A percentile compares a stretch with the other conserved stretches of the same genome.
These are phyloP conservation scores for Musa troglodytarum DNA, from an alignment of 176 grass and related monocot species.

Conservation along the genomic window DNA sequence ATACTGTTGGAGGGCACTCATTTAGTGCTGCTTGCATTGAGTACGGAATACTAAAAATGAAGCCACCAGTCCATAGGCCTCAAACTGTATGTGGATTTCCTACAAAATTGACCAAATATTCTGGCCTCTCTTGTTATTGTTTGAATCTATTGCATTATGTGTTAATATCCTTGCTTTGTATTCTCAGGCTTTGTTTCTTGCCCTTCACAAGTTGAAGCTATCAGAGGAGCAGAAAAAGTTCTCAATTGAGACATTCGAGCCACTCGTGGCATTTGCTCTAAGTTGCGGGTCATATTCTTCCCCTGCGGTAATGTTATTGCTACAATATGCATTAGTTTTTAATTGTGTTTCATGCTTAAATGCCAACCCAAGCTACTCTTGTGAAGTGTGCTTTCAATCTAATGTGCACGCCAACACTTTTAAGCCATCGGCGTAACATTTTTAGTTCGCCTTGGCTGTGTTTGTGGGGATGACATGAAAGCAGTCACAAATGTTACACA, in stretches of 20 bases:
- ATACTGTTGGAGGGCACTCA: constrained; percentile 71
- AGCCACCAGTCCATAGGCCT: constrained; percentile 65
- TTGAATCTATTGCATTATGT: not conserved
- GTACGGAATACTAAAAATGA: constrained; percentile 85
- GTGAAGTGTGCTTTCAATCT: too few species aligned
- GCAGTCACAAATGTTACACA: too few species aligned
- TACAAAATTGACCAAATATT: not conserved
- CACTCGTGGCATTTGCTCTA: constrained; percentile 71
- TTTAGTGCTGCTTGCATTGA: constrained; percentile 90
- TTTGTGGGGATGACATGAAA: too few species aligned
- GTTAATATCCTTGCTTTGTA: not conserved
- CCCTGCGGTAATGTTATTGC: constrained; percentile 42
- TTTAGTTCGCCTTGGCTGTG: too few species aligned
- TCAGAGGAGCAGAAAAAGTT: constrained; percentile 81
- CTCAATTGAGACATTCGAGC: constrained; percentile 50
- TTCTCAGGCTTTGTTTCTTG: constrained; percentile 63
- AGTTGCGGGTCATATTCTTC: constrained; percentile 90
- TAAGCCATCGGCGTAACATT: too few species aligned
- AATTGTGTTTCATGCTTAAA: not conserved
- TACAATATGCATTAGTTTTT: not conserved
- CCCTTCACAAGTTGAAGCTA: constrained; percentile 82
- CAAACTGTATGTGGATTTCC: constrained; percentile 52
- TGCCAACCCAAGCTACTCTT: not conserved
- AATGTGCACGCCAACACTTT: too few species aligned
- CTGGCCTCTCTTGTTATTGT: not conserved